Evolutionary conservation across 108 stramenopile genomes (phyloP).

Genomic region (Cylindrotheca closterium): DNA sequence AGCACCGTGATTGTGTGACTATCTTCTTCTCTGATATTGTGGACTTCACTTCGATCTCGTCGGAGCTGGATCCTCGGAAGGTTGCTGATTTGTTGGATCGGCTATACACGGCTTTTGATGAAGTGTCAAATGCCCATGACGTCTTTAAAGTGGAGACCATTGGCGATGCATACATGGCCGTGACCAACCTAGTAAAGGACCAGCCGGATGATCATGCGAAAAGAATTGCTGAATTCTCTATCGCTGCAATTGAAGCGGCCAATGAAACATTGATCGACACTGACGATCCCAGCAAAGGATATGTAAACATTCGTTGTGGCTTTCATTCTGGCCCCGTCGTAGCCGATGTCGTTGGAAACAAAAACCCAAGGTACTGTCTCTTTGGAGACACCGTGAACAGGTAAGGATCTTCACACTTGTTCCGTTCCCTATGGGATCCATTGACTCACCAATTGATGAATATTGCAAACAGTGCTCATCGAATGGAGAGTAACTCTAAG

Average conservation of each 20-base stretch:
- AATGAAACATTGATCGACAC: slow-evolving; percentile 29
- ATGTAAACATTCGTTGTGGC: slow-evolving; percentile 53
- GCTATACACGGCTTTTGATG: slow-evolving; percentile 29
- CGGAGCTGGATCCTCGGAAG: slow-evolving; percentile 4
- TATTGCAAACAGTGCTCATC: too few relatives aligned
- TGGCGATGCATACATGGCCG: slow-evolving; percentile 55
- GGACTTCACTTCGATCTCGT: slow-evolving; percentile 22
- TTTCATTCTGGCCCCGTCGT: slow-evolving; percentile 54
- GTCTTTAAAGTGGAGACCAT: slow-evolving; percentile 56
- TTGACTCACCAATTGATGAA: too few relatives aligned
- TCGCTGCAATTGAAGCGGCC: slow-evolving; percentile 49
- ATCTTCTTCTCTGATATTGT: too few relatives aligned
- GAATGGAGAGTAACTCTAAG: slow-evolving; percentile 49
- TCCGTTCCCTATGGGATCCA: too few relatives aligned
- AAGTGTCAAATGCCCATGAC: slow-evolving; percentile 28
- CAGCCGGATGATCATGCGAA: slow-evolving; percentile 51
- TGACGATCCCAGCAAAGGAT: slow-evolving; percentile 28
- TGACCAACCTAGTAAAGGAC: slow-evolving; percentile 50
- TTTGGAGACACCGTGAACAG: slow-evolving; percentile 56
- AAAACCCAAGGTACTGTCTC: slow-evolving; percentile 49
- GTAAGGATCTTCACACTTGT: too few relatives aligned
- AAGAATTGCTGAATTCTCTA: slow-evolving; percentile 60
- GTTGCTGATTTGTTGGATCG: slow-evolving; percentile 32
- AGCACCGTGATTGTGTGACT: slow-evolving; percentile 20
- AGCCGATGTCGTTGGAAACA: slow-evolving; percentile 43